Conservation (phyloP, 169 alveolate species). For the Theileria parva region DNA sequence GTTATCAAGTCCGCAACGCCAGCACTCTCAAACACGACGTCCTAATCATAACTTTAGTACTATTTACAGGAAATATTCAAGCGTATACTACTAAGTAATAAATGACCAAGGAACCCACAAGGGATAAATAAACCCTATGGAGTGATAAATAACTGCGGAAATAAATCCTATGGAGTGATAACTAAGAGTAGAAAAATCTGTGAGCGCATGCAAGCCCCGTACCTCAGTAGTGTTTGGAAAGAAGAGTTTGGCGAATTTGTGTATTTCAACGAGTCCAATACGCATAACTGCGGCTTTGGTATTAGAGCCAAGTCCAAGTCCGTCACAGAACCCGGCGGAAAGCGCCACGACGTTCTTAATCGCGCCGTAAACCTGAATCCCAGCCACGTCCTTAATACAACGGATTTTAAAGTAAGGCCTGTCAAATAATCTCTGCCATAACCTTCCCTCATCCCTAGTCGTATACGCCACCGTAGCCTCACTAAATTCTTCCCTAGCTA, state of each 20-base stretch:
- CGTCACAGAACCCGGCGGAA: conserved; percentile 93
- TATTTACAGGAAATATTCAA: too few relatives aligned
- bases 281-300: conserved; percentile 93
- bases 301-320: conserved; percentile 88
- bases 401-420: conserved; percentile 86
- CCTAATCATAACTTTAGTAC: conserved; percentile 66
- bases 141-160: too few relatives aligned
- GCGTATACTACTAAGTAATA: too few relatives aligned
- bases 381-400: conserved; percentile 86
- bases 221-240: conserved; percentile 72
- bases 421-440: conserved; percentile 87
- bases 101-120: too few relatives aligned
- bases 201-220: too few relatives aligned
- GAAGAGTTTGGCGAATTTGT: conserved; percentile 73
- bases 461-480: conserved; percentile 92
- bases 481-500: conserved; percentile 89
- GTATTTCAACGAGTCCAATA: conserved; percentile 87
- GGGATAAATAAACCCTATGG: too few relatives aligned
- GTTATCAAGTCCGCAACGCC: conserved; percentile 92
- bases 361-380: conserved; percentile 93
- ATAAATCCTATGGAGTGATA: too few relatives aligned
- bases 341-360: conserved; percentile 89
- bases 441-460: conserved; percentile 75
- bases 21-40: conserved; percentile 87
- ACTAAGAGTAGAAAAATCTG: too few relatives aligned